Conservation (phyloP, 2,329 filamentous ascomycete genomes). For the Chrysoporthe cubensis region DNA sequence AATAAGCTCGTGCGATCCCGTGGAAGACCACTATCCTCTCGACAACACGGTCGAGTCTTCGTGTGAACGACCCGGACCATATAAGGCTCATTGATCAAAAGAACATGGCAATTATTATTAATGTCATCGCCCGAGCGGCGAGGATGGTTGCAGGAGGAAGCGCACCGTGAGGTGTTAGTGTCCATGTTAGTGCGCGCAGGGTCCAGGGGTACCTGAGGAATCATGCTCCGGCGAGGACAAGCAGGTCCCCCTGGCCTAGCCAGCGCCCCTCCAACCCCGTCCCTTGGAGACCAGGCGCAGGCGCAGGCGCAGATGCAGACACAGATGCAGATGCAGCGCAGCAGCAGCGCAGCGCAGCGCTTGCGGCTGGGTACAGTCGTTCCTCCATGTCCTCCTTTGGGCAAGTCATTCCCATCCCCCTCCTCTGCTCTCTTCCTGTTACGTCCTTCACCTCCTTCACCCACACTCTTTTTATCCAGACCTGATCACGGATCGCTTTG, state of each 20-base stretch:
- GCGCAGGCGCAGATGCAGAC: background rate
- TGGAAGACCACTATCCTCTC: background rate
- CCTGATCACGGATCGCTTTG: slow-evolving; percentile 23
- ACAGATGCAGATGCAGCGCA: slow-evolving; percentile 7
- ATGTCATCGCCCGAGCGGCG: background rate
- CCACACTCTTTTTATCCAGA: slow-evolving; percentile 43
- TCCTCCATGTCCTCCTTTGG: slow-evolving; percentile 13
- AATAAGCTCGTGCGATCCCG: background rate
- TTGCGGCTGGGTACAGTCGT: slow-evolving; percentile 9
- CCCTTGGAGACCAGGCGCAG: slow-evolving; percentile 5
- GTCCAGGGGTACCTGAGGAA: slow-evolving; percentile 18
- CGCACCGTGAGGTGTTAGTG: background rate
- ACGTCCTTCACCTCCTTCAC: slow-evolving; percentile 19
- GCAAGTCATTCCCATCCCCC: slow-evolving; percentile 12
- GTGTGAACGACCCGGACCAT: background rate
- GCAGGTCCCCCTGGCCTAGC: slow-evolving; percentile 5
- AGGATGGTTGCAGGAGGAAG: slow-evolving; percentile 1
- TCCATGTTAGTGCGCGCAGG: slow-evolving; percentile 13
- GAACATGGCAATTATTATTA: background rate
- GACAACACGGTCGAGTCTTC: background rate
- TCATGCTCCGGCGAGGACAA: background rate
- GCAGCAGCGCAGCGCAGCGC: background rate
- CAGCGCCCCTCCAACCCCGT: slow-evolving; percentile 1
- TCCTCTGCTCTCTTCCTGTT: slow-evolving; percentile 6
- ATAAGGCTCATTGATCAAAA: background rate